Percentiles rank a stretch among this genome's conserved stretches.
Evolutionary conservation across 805 yeast species (phyloP).

Genomic region (Yueomyces sp.): DNA sequence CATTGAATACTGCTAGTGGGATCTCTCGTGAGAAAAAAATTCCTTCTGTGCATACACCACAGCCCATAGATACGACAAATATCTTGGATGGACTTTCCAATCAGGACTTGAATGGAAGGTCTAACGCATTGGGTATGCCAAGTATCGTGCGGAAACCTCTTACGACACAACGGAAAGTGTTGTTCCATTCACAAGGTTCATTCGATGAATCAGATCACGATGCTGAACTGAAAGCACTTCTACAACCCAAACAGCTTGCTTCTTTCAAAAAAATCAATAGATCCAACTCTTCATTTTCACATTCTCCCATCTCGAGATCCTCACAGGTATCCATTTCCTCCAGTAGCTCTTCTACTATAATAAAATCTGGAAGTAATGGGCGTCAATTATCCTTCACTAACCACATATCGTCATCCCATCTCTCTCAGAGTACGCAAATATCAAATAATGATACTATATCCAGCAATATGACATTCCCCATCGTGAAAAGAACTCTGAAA

Average conservation of each 20-base stretch:
- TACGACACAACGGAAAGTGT: not conserved
- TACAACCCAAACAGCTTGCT: constrained; percentile 11
- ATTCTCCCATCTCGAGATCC: constrained; percentile 1
- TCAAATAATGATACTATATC: not conserved
- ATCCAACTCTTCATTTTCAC: constrained; percentile 2
- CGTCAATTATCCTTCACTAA: constrained; percentile 9
- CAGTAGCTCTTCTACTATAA: not conserved
- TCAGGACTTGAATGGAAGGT: too few relatives aligned
- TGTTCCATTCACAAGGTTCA: constrained; percentile 20
- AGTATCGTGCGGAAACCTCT: too few relatives aligned
- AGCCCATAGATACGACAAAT: too few relatives aligned
- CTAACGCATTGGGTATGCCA: too few relatives aligned
- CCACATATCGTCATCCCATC: not conserved
- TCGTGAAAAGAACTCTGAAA: constrained; percentile 10
- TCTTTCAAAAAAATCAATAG: constrained; percentile 12
- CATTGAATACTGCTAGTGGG: too few relatives aligned
- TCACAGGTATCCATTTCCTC: constrained; percentile 1
- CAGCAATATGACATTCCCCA: constrained; percentile 1
- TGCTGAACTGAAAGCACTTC: constrained; percentile 10
- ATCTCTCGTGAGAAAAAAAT: too few relatives aligned
- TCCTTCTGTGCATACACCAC: too few relatives aligned
- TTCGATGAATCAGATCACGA: constrained; percentile 22
- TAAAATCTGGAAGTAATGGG: not conserved
- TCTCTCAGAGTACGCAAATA: too few relatives aligned
- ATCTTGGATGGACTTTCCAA: too few relatives aligned